Conservation (phyloP, 1,139 yeast species). For the Eremothecium cymbalariae region DNA sequence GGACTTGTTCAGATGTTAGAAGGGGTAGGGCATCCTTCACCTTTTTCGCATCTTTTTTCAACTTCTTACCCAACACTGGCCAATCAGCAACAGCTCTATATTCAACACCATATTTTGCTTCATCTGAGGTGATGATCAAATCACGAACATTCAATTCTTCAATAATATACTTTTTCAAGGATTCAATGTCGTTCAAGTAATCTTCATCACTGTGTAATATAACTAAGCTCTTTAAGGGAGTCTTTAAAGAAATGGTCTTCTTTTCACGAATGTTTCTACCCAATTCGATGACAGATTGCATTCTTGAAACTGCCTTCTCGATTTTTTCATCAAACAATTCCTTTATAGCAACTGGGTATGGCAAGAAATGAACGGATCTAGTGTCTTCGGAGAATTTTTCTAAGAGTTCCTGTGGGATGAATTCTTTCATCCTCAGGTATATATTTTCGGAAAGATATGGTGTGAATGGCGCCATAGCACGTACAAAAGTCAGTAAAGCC, state of each 20-base stretch:
- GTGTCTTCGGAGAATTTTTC: conserved; percentile 43
- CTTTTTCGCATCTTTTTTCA: conserved; percentile 86
- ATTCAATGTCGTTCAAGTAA: conserved; percentile 70
- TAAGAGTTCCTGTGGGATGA: conserved; percentile 46
- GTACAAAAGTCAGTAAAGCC: conserved; percentile 76
- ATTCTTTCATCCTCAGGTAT: conserved; percentile 63
- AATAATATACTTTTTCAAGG: conserved; percentile 66
- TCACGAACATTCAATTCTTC: conserved; percentile 94
- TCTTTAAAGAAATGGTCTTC: conserved; percentile 86
- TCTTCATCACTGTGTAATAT: conserved; percentile 71
- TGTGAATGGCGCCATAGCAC: conserved; percentile 99
- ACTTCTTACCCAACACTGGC: conserved; percentile 96
- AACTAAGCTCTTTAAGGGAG: conserved; percentile 83
- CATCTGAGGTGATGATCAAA: conserved; percentile 80
- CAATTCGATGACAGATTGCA: conserved; percentile 94
- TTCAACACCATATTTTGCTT: conserved; percentile 82
- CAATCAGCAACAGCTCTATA: conserved; percentile 96
- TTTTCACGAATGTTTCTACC: conserved; percentile 97
- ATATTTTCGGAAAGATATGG: conserved; percentile 91
- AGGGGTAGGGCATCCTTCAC: conserved; percentile 90
- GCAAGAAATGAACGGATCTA: conserved; percentile 87
- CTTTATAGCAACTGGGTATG: conserved; percentile 78
- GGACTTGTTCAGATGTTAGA: conserved; percentile 75
- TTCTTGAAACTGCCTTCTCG: conserved; percentile 80
- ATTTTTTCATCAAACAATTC: conserved; percentile 73